Base-by-base conservation (phyloP, 345 rosid genomes). In the Sisymbrium irio region DNA sequence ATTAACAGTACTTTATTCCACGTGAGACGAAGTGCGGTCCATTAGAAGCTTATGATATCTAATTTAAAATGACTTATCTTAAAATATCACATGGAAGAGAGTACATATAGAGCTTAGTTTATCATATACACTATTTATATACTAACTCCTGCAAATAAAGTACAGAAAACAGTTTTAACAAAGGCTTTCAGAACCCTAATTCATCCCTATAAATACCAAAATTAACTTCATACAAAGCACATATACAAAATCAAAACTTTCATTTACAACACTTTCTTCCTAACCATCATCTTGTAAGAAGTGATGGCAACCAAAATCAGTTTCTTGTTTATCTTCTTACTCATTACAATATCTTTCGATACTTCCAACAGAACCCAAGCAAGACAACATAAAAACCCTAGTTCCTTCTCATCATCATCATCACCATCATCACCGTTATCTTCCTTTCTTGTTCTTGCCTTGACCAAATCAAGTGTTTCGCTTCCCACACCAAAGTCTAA, bases 391-490 rank as follows among this genome's bases (percentile, higher is more conserved):
- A 65, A 49, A 63, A 83, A 20, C 71, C 83, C 78, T 70, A 74
- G 39, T 47, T 71, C 62, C 12, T 44, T 71, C 9, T 62, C 79
- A 13, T 55, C 68, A 30, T 32, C 28, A 27, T 27, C 28, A 27
- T 22, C 27, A 22, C 3, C 27, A 22, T 70, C 61, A 7, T 53
- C 75, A 12, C 54, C 79, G 12, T 54, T 51, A 17, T 28, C 78
- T 57, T 66, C 75, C 9, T 73, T 79, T 19, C 77, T 85, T 22
- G 80, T 91, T 56, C 82, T 91, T 46, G 85, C 83, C 71, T 81
- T 91, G 4, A 82, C 72, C 49, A 82, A 71, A 69, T 81, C 87
- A 20, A 82, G 72, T 65, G 62, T 69, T 72, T 60, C 80, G 9
- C 80, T 83, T 74, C 80, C 84, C 18, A 56, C 37, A 61, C 84